Base-by-base conservation (phyloP, 78 protist genomes). In the Ministeria vibrans region DNA sequence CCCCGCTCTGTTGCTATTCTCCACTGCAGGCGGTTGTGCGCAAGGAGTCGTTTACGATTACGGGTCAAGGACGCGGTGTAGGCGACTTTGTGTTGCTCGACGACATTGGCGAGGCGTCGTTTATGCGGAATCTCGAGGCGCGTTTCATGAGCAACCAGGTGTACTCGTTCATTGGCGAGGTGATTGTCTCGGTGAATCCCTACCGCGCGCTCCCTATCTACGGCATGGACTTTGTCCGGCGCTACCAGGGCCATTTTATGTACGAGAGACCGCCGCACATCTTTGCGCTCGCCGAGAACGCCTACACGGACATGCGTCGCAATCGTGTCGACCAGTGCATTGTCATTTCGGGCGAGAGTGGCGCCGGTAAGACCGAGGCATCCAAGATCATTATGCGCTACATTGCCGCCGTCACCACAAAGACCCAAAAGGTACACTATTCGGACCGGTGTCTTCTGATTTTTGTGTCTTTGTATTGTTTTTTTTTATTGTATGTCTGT, bases 101-200 rank as follows among this genome's bases (percentile, higher is more conserved):
- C 49, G 13, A n/a, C 13, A 20, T 36, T 25, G 6, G 2, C 23
- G 63, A 75, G 45, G 34, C 13, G 15, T 0, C 34, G 27, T 73
- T 73, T 13, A 30, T 73, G 30, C 46, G 59, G 30, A 77, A 77
- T 71, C 71, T 77, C 45, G 32, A 53, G 72, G 0, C 1, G 30
- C 81, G 81, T 20, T 53, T 77, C 51, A 18, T 13, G 22, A n/a
- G 1, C 20, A 13, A 23, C 11, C 6, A 20, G 2, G 23, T 59
- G 32, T 77, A 77, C 71, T 39, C 66, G 9, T 49, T 34, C 61
- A 41, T 30, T 22, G 77, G 97, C 28, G 84, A 86, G 45, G 95
- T 92, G 49, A 87, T 92, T 27, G 82, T 94, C 38, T 75, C 93
- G 13, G 83, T 91, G 32, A 94, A 94, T 86, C 97, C 97, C 38